Evolutionary conservation across 768 basidiomycete genomes (phyloP).

Genomic region (Suillus decipiens): DNA sequence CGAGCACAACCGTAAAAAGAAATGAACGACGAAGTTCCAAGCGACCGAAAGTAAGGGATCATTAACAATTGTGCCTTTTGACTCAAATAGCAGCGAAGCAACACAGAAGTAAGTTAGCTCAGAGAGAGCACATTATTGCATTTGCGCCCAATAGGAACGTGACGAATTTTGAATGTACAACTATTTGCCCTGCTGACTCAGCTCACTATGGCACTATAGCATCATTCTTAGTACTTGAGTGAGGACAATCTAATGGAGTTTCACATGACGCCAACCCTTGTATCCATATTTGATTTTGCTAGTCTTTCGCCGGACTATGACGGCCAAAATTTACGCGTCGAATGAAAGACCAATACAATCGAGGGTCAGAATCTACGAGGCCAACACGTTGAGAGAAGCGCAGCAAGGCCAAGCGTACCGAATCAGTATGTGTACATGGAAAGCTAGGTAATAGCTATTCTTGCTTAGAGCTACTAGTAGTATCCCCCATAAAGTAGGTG

Average conservation of each 20-base stretch:
- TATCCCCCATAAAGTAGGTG: background rate
- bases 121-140: background rate
- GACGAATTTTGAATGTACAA: slow-evolving; percentile 9
- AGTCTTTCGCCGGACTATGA: background rate
- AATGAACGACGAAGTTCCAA: slow-evolving; percentile 52
- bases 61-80: slow-evolving; percentile 32
- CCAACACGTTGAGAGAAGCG: background rate
- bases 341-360: background rate
- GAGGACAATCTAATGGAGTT: too few species aligned
- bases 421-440: background rate
- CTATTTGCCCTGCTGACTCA: slow-evolving; percentile 7
- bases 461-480: background rate
- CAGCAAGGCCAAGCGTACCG: background rate
- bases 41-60: slow-evolving; percentile 52
- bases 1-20: slow-evolving; percentile 60
- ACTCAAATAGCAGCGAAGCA: slow-evolving; percentile 11
- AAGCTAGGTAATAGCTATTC: background rate
- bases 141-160: background rate
- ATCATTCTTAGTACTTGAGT: too few species aligned
- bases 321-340: background rate
- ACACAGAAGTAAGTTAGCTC: background rate
- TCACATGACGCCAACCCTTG: background rate
- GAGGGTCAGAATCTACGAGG: background rate
- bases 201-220: too few species aligned
- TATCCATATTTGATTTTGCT: background rate